Evolutionary conservation across 2,329 filamentous ascomycete species (phyloP), one percentile per base, ranked within the genome.

Genomic region (Pseudodiploospora longispora): DNA sequence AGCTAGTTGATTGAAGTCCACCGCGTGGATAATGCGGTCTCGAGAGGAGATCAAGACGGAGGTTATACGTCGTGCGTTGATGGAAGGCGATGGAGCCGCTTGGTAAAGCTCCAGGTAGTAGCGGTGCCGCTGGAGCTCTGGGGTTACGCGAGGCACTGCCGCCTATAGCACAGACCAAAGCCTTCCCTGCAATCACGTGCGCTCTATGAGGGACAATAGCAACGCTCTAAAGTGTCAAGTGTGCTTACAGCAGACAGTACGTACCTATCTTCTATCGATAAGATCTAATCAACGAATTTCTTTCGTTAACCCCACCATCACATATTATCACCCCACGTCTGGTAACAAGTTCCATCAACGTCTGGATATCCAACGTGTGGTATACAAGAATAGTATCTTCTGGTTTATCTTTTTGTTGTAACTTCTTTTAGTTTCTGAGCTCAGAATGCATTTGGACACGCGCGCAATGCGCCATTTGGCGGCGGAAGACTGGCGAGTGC

Each of bases 381-480:
- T 19, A 19, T 19, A 19, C 19, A 19, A 19, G 19, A 19, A 19
- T 19, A 19, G 19, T 19, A 19, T 19, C 19, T 19, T 19, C 19
- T 19, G 19, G 19, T 19, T 19, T 19, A 19, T 19, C 19, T 19
- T 19, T 19, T 19, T 19, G 19, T 19, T 19, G 19, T 19, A 19
- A 19, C 19, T 19, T 19, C 19, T 19, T 19, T 19, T 19, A 19
- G 19, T 19, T 19, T 19, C 19, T 19, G 19, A 19, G 19, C 19
- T 19, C 19, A 19, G 19, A 52, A 98, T 98, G 93, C 95, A 93
- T 74, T 81, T 98, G 64, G 89, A 98, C 64, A 90, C 91, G 40
- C 89, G 89, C 64, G 84, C 87, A 40, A 83, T 98, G 70, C 89
- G 94, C 63, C 91, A 98, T 67, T 79, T 98, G 64, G 84, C 86